These are phyloP conservation scores for Purpureocillium takamizusanense DNA, from an alignment of 2,329 filamentous ascomycete species.

Conservation along the genomic window DNA sequence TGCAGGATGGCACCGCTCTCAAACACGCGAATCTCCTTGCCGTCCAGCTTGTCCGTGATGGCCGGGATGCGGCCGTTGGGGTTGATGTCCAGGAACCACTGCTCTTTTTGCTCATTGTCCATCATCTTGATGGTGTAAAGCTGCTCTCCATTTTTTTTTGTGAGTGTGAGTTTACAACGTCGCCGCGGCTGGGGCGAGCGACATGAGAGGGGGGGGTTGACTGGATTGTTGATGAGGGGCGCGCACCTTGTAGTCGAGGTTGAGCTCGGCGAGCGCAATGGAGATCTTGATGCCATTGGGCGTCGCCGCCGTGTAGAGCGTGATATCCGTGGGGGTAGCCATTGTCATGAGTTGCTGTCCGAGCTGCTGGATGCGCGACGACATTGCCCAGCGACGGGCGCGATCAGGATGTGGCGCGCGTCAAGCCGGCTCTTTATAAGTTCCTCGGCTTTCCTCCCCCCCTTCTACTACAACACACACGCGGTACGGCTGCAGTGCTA, in stretches of 20 bases:
- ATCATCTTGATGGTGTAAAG: slow-evolving; percentile 57
- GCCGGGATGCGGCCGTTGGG: slow-evolving; percentile 89
- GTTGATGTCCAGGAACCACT: slow-evolving; percentile 86
- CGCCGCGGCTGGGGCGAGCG: no score
- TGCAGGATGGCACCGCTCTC: slow-evolving; percentile 78
- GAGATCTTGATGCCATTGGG: slow-evolving; percentile 88
- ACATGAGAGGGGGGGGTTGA: no score
- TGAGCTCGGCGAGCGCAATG: slow-evolving; percentile 78
- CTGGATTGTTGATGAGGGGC: no score
- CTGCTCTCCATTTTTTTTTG: slow-evolving; percentile 12
- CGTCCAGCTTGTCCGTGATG: slow-evolving; percentile 72
- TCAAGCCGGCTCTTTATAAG: no score
- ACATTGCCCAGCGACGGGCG: no score
- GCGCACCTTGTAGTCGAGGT: slow-evolving; percentile 64
- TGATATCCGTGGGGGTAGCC: slow-evolving; percentile 49
- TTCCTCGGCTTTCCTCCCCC: no score
- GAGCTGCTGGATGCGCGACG: neutral
- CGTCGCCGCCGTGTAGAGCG: slow-evolving; percentile 73
- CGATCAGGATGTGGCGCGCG: no score
- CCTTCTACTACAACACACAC: no score
- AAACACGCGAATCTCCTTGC: slow-evolving; percentile 65
- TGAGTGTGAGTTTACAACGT: no score
- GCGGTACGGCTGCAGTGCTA: no score
- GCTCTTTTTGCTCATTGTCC: slow-evolving; percentile 72
- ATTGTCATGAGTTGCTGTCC: slow-evolving; percentile 1